These are phyloP conservation scores for Salvia splendens DNA, from an alignment of 257 asterid genomes.

Conservation along the genomic window DNA sequence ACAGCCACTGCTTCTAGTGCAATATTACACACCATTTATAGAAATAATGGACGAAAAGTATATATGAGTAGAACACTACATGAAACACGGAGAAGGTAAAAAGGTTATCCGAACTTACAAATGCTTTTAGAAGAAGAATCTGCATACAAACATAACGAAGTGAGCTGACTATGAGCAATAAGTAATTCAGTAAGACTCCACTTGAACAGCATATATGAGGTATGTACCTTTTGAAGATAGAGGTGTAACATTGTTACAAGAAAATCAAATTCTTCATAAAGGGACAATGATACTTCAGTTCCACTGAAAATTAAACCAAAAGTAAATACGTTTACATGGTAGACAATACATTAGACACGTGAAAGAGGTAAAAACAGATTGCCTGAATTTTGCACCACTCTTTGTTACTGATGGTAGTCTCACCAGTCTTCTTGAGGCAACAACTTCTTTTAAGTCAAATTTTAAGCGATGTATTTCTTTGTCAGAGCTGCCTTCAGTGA, in stretches of 20 bases:
- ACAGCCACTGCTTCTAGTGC: slow-evolving; percentile 7
- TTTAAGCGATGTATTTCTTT: slow-evolving; percentile 56
- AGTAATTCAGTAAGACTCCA: slow-evolving; percentile 20
- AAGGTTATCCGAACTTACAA: slow-evolving; percentile 57
- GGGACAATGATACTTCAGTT: slow-evolving; percentile 66
- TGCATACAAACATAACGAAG: slow-evolving; percentile 41
- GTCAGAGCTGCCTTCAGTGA: slow-evolving; percentile 62
- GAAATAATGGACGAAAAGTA: not conserved
- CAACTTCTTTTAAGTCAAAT: slow-evolving; percentile 52
- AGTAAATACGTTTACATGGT: slow-evolving; percentile 18
- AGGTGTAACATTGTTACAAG: slow-evolving; percentile 46
- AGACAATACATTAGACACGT: slow-evolving; percentile 19
- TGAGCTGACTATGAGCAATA: slow-evolving; percentile 23
- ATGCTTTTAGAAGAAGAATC: slow-evolving; percentile 61
- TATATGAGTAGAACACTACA: slow-evolving; percentile 12
- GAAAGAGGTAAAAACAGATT: slow-evolving; percentile 33
- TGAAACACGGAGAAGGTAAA: slow-evolving; percentile 29
- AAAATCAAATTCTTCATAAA: slow-evolving; percentile 47
- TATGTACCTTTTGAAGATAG: slow-evolving; percentile 66
- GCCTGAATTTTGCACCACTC: slow-evolving; percentile 78
- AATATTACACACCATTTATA: slow-evolving; percentile 6
- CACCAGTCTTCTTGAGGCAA: slow-evolving; percentile 51
- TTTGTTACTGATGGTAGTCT: slow-evolving; percentile 60
- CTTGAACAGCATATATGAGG: slow-evolving; percentile 28
- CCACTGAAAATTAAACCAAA: slow-evolving; percentile 53